Base-by-base conservation (phyloP, 108 stramenopile genomes). In the Seminavis robusta region DNA sequence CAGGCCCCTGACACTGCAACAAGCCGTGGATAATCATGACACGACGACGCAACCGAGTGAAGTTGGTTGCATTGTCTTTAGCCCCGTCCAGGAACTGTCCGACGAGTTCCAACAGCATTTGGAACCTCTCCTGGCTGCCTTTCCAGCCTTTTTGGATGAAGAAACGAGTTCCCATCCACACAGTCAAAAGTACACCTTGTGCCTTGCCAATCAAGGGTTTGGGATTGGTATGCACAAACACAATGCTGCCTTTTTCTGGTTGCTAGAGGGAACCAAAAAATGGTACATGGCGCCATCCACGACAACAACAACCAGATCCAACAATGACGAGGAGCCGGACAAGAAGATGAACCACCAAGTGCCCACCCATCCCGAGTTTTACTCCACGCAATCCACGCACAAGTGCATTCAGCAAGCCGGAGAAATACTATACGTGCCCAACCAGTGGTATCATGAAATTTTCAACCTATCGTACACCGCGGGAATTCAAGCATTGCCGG, bases 221-320 rank as follows among this genome's bases (percentile, higher is more conserved):
- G 71, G 71, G 19, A 72, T 72, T 1, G 71, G 71, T 1, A 67
- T 72, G 59, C 71, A 72, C 65, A 65, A 60, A 40, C 71, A 72
- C 60, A 67, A 67, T 1, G 60, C 71, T 7, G 71, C 71, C 0
- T 41, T 72, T 42, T 72, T 72, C 31, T 53, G 61, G 59, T 50
- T 72, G 3, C 40, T 61, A 1, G 34, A 39, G 24, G 71, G 71
- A 1, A 37, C 59, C 19, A 72, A 72, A 31, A 72, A 72, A 38
- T 72, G 71, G 71, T 72, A 72, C 59, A 47, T 72, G 59, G n/a
- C n/a, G n/a, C n/a, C n/a, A n/a, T n/a, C n/a, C n/a, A n/a, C n/a
- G n/a, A n/a, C n/a, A n/a, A n/a, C n/a, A n/a, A n/a, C n/a, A n/a
- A n/a, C n/a, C n/a, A n/a, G n/a, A n/a, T 37, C 66, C 2, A n/a